Conservation (phyloP, 2,329 filamentous ascomycete genomes). For the Chaetoscypha palmicola region DNA sequence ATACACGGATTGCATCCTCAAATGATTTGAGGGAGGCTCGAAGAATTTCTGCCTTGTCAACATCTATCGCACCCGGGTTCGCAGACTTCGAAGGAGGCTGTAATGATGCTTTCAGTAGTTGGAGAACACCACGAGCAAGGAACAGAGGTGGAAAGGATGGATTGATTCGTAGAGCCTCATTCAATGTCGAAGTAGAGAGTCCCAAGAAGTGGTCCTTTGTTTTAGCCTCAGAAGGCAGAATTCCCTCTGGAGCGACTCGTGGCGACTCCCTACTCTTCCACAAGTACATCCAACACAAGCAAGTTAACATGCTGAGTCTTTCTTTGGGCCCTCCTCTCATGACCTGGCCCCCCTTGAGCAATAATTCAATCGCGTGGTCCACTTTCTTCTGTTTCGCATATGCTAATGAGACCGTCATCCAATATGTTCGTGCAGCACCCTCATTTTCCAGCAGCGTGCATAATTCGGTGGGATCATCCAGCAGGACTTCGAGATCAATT, state of each 20-base stretch:
- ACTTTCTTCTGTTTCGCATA: conserved; percentile 95
- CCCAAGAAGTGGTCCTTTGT: conserved; percentile 93
- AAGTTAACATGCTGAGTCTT: conserved; percentile 57
- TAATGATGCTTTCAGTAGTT: conserved; percentile 79
- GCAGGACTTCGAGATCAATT: conserved; percentile 82
- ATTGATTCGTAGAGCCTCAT: conserved; percentile 92
- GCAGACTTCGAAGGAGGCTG: conserved; percentile 65
- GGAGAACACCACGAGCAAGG: conserved; percentile 82
- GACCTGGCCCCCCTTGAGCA: conserved; percentile 57
- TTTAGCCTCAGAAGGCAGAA: conserved; percentile 62
- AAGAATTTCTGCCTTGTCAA: conserved; percentile 70
- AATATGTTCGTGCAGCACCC: conserved; percentile 81
- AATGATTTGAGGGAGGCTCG: conserved; percentile 87
- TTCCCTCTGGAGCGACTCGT: conserved; percentile 56
- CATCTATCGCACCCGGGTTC: conserved; percentile 56
- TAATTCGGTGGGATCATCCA: conserved; percentile 90
- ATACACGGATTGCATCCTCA: conserved; percentile 83
- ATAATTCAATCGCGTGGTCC: conserved; percentile 71
- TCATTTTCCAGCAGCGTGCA: conserved; percentile 95
- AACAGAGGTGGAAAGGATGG: conserved; percentile 87
- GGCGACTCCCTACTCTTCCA: conserved; percentile 64
- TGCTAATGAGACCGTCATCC: conserved; percentile 95
- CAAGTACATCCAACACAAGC: conserved; percentile 64
- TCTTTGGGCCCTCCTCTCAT: conserved; percentile 57
- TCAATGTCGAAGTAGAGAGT: conserved; percentile 81